phyloP scores from a whole-genome alignment of 176 grass and related monocot genomes.

The Rhynchospora tenuis region DNA sequence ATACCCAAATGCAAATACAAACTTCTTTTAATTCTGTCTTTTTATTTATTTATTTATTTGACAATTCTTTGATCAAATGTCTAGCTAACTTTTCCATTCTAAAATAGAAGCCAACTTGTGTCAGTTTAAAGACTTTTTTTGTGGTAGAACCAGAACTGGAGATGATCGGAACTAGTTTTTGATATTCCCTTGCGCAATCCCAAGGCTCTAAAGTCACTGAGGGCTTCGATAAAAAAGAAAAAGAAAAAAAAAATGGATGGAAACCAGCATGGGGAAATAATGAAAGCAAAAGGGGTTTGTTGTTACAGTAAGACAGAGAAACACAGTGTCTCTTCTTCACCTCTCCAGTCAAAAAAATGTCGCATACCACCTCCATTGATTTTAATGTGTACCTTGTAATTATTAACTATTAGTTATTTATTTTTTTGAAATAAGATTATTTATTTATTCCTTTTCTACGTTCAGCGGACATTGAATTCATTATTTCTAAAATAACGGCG shows the following conservation, averaged over 20 bases:
- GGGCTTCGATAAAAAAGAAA: conserved; percentile 12
- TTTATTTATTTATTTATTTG: too few relatives aligned
- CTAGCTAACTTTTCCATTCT: too few relatives aligned
- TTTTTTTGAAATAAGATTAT: too few relatives aligned
- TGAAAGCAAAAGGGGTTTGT: conserved; percentile 62
- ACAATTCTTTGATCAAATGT: too few relatives aligned
- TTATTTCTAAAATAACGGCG: too few relatives aligned
- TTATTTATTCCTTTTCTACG: too few relatives aligned
- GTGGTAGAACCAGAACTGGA: neutral
- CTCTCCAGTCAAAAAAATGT: neutral
- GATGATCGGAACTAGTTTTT: neutral
- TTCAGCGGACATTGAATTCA: too few relatives aligned
- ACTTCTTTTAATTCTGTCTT: too few relatives aligned
- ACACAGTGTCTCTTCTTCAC: neutral
- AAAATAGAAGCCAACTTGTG: too few relatives aligned
- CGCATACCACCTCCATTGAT: neutral
- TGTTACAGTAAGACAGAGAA: conserved; percentile 66
- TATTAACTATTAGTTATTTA: conserved; percentile 21
- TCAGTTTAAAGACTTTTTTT: neutral
- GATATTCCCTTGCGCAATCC: conserved; percentile 19
- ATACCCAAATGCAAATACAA: too few relatives aligned
- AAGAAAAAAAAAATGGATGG: conserved; percentile 11
- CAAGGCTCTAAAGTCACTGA: conserved; percentile 15
- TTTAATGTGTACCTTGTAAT: conserved; percentile 35
- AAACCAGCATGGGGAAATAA: conserved; percentile 49